Conservation (phyloP, 2,329 filamentous ascomycete species). For the Proliferodiscus dingleyae region DNA sequence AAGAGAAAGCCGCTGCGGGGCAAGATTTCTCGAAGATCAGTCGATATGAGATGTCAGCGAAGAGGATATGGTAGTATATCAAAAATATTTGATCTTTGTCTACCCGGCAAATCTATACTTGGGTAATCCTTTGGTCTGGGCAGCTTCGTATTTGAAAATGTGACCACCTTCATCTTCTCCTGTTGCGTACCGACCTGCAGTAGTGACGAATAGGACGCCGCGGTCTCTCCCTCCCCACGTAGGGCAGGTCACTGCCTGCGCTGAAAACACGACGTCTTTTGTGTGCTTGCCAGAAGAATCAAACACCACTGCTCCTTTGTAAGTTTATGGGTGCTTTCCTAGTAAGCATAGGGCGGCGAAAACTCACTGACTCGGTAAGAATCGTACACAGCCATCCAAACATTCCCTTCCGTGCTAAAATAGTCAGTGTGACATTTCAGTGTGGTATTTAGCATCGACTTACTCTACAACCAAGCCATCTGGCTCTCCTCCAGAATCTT, state of each 20-base stretch:
- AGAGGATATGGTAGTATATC: constrained; percentile 79
- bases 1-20: constrained; percentile 52
- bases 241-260: constrained; percentile 30
- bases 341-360: neutral
- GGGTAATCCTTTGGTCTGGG: constrained; percentile 22
- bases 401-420: constrained; percentile 31
- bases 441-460: constrained; percentile 3
- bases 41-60: constrained; percentile 92
- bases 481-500: constrained; percentile 23
- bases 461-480: constrained; percentile 36
- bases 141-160: constrained; percentile 29
- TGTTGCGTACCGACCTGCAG: constrained; percentile 21
- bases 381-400: constrained; percentile 34
- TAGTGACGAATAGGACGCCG: constrained; percentile 31
- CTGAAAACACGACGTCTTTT: constrained; percentile 31
- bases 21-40: constrained; percentile 63
- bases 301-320: constrained; percentile 26
- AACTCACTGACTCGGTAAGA: constrained; percentile 25
- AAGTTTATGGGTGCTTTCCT: neutral
- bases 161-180: constrained; percentile 32
- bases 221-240: constrained; percentile 33
- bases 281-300: constrained; percentile 28
- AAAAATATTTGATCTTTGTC: neutral
- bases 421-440: neutral
- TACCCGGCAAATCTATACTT: constrained; percentile 34